These are phyloP conservation scores for Acanthamoeba lenticulata DNA, from an alignment of 208 protist genomes.

Conservation along the genomic window DNA sequence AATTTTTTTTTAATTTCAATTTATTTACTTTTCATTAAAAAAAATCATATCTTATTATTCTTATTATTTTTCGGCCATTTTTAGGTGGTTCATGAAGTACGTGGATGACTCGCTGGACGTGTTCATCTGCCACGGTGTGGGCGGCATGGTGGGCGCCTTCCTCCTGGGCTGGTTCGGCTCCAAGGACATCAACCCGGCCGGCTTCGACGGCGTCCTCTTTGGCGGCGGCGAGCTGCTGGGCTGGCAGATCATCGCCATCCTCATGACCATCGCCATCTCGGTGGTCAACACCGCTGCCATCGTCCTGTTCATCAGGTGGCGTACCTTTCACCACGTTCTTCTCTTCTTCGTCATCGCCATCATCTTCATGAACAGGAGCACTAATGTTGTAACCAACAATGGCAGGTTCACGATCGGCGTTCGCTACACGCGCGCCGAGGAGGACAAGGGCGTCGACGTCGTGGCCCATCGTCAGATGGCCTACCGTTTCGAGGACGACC, in stretches of 20 bases:
- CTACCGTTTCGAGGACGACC: conserved; percentile 8
- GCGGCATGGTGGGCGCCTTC: conserved; percentile 7
- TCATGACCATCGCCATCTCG: conserved; percentile 54
- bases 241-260: conserved; percentile 46
- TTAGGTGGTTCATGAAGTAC: conserved; percentile 46
- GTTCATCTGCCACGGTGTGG: conserved; percentile 39
- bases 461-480: conserved; percentile 12
- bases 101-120: conserved; percentile 51
- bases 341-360: too few species aligned
- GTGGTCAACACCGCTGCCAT: background rate
- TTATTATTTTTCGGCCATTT: too few species aligned
- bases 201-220: conserved; percentile 3
- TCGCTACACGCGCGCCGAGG: background rate
- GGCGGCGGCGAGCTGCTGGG: conserved; percentile 49
- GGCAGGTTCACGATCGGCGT: conserved; percentile 45
- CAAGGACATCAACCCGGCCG: background rate
- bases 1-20: background rate
- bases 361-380: too few species aligned
- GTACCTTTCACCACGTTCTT: background rate
- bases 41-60: background rate
- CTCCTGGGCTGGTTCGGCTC: conserved; percentile 3
- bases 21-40: too few species aligned
- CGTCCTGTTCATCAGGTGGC: background rate
- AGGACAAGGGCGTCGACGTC: conserved; percentile 43
- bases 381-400: background rate